Percentiles rank a stretch among this genome's conserved stretches.
phyloP scores from a whole-genome alignment of 345 rosid genomes.

The Isatis tinctoria region DNA sequence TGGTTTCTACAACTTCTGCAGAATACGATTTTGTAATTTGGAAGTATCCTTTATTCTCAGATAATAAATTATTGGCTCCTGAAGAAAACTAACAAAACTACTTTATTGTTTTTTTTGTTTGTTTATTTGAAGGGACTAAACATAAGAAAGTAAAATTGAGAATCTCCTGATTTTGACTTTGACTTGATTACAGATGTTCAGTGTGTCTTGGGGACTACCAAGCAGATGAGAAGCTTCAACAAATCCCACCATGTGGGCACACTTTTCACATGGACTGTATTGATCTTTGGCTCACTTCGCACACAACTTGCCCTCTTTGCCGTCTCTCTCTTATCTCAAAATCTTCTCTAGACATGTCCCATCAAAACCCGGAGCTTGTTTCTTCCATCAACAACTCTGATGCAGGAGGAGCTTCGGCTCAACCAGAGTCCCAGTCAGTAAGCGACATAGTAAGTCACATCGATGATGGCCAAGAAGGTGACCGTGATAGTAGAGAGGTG shows the following conservation, averaged over 20 bases:
- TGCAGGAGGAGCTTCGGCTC: slow-evolving; percentile 10
- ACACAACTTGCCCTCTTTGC: slow-evolving; percentile 80
- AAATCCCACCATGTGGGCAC: slow-evolving; percentile 74
- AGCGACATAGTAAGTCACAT: not conserved
- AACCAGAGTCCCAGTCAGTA: not conserved
- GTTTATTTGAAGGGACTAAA: slow-evolving; percentile 57
- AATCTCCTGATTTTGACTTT: slow-evolving; percentile 55
- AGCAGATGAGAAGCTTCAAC: slow-evolving; percentile 75
- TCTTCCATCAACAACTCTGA: not conserved
- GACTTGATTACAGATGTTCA: slow-evolving; percentile 59
- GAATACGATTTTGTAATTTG: not conserved
- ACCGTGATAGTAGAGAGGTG: not conserved
- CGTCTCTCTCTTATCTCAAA: slow-evolving; percentile 56
- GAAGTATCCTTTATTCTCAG: not conserved
- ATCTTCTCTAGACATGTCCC: not conserved
- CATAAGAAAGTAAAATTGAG: slow-evolving; percentile 48
- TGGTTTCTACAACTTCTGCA: not conserved
- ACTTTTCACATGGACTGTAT: slow-evolving; percentile 87
- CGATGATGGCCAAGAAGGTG: slow-evolving; percentile 8
- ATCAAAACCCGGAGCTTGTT: not conserved
- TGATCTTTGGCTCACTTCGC: slow-evolving; percentile 71
- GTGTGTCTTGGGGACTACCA: slow-evolving; percentile 83
- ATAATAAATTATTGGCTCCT: not conserved
- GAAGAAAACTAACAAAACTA: not conserved
- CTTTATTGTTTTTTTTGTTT: slow-evolving; percentile 25